A percentile compares a stretch with the other conserved stretches of the same genome.
Evolutionary conservation across 1,284 basidiomycete genomes (phyloP).

Genomic region (Apiotrichum gamsii): DNA sequence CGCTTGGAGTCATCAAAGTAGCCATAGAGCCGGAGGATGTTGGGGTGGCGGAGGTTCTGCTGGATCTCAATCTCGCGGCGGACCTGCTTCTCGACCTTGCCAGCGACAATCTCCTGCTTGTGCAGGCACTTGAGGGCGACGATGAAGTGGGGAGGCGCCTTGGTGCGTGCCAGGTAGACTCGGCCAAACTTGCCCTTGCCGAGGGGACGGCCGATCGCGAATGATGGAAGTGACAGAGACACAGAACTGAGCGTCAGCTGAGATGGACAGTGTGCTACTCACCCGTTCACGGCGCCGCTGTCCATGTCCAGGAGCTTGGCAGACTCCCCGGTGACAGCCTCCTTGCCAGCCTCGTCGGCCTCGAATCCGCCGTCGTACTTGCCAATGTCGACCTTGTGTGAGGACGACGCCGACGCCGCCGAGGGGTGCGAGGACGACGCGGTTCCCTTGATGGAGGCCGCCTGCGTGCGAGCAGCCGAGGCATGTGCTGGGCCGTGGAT

Average conservation of each 20-base stretch:
- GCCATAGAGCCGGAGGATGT: conserved; percentile 87
- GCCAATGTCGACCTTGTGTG: conserved; percentile 57
- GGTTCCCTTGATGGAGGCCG: conserved; percentile 12
- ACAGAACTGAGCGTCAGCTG: conserved; percentile 48
- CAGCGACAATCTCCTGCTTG: conserved; percentile 89
- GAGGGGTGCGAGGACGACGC: not conserved
- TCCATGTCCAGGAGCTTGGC: conserved; percentile 70
- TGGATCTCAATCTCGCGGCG: conserved; percentile 98
- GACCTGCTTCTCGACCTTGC: conserved; percentile 89
- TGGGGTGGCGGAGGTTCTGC: conserved; percentile 91
- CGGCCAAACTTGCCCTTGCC: conserved; percentile 99
- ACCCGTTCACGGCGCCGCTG: conserved; percentile 59
- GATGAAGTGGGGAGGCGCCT: conserved; percentile 78
- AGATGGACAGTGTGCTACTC: too few species aligned
- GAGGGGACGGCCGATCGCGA: conserved; percentile 91
- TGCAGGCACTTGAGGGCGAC: conserved; percentile 95
- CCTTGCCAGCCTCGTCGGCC: conserved; percentile 56
- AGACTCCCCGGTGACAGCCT: conserved; percentile 60
- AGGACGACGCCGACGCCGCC: not conserved
- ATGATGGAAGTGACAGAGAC: conserved; percentile 59
- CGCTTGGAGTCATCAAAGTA: conserved; percentile 97
- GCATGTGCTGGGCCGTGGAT: conserved; percentile 22
- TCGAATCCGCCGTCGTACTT: conserved; percentile 81
- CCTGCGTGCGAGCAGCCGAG: conserved; percentile 19
- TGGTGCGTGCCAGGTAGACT: conserved; percentile 97